Base-by-base conservation (phyloP, 1,284 basidiomycete species). In the Phellopilus nigrolimitatus region DNA sequence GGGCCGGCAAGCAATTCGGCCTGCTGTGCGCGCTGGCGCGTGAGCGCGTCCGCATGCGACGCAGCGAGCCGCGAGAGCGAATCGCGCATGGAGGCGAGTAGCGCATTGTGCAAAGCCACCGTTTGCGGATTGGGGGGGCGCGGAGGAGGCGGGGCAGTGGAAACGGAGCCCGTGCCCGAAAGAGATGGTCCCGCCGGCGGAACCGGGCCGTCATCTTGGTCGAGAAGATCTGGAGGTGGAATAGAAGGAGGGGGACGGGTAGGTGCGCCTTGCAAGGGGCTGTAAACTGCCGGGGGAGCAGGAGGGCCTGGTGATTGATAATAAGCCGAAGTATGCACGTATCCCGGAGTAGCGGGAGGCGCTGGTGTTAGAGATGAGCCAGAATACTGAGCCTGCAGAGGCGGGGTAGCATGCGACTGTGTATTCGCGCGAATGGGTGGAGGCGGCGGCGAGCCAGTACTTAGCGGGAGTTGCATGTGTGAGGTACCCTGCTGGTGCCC, bases 41-140 rank as follows among this genome's bases (percentile, higher is more conserved):
- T 79, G 30, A 83, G 78, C 60, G 92, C 87, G 28, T 82, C 68
- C 15, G 76, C 69, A 51, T 94, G 74, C 9, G 82, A 80, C 37
- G 81, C 73, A 4, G 80, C 69, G 10, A 95, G 71, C 7, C 82
- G 78, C 30, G 78, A 70, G 40, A 94, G 75, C 57, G 92, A 82
- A 28, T 81, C 71, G 30, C 73, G 70, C 46, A 99, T 67, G 64
- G 90, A 92, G 43, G 78, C 74, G 64, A 91, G 84, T 15, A 97
- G 78, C 56, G 80, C 78, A 10, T 79, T 74, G 61, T 98, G 95
- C n/a, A 99, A 74, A 27, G 80, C 80, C 27, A 95, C 75, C 1
- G 97, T 75, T 60, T 93, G 88, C 21, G 82, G 97, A 73, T 87
- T 97, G 34, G 90, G 91, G 12, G 95, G 94, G 34, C 89, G 78